These are phyloP conservation scores for Cubamyces lactineus DNA, from an alignment of 768 basidiomycete genomes.

Conservation along the genomic window DNA sequence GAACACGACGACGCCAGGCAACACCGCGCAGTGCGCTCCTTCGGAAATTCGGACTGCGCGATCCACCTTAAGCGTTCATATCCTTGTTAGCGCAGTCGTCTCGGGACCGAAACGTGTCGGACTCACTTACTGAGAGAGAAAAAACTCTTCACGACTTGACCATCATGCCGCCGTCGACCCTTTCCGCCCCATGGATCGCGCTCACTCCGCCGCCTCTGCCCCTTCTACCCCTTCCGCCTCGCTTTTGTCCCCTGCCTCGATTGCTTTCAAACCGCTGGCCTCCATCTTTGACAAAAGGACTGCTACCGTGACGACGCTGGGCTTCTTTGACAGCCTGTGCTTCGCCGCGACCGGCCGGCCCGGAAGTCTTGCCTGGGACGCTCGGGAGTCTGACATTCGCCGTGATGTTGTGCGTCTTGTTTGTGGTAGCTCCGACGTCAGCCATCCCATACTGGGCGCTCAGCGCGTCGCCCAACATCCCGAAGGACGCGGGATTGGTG, in stretches of 20 bases:
- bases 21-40: not conserved
- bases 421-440: constrained; percentile 1
- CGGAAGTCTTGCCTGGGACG: constrained; percentile 4
- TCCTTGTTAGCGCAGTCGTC: constrained; percentile 3
- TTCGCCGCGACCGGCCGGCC: constrained; percentile 12
- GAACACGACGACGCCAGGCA: not conserved
- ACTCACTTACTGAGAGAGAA: constrained; percentile 2
- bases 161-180: constrained; percentile 35
- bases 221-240: constrained; percentile 20
- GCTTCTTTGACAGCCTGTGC: constrained; percentile 22
- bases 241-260: constrained; percentile 24
- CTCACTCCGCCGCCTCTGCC: constrained; percentile 14
- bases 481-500: constrained; percentile 4
- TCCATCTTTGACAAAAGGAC: constrained; percentile 9
- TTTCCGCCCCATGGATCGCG: constrained; percentile 19
- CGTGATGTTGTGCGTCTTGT: not conserved
- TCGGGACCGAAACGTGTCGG: not conserved
- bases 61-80: not conserved
- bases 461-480: constrained; percentile 11
- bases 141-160: constrained; percentile 30
- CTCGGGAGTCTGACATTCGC: constrained; percentile 13
- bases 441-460: constrained; percentile 1
- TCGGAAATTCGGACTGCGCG: not conserved
- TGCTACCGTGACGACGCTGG: constrained; percentile 19
- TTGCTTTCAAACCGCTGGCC: constrained; percentile 13